Conservation (phyloP, 2,329 filamentous ascomycete species). For the Trichoderma citrinoviride region DNA sequence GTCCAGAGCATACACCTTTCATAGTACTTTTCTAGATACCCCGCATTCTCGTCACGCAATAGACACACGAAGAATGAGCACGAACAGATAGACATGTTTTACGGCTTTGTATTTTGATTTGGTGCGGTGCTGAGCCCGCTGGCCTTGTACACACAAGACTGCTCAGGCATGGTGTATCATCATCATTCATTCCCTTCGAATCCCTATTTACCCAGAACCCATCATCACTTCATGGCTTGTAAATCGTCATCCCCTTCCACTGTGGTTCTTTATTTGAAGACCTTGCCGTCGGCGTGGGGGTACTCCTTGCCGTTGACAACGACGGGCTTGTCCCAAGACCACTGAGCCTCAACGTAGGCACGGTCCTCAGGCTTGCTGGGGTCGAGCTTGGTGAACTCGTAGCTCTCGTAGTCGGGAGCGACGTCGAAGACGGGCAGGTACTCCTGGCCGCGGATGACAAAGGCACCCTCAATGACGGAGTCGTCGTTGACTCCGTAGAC, state of each 20-base stretch:
- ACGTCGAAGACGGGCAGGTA: slow-evolving; percentile 86
- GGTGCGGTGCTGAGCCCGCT: neutral
- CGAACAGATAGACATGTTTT: neutral
- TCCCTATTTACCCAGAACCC: slow-evolving; percentile 35
- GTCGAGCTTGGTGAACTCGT: slow-evolving; percentile 96
- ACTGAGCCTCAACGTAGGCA: slow-evolving; percentile 80
- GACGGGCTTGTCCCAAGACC: slow-evolving; percentile 88
- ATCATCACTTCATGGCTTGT: slow-evolving; percentile 32
- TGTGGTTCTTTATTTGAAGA: slow-evolving; percentile 80
- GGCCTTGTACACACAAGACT: neutral
- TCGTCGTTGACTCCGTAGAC: slow-evolving; percentile 89
- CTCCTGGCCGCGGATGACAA: slow-evolving; percentile 91
- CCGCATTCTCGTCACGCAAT: neutral
- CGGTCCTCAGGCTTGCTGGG: slow-evolving; percentile 78
- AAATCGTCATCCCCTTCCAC: neutral
- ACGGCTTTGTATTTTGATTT: slow-evolving; percentile 18
- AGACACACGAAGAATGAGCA: neutral
- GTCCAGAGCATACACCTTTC: neutral
- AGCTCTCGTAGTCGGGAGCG: slow-evolving; percentile 95
- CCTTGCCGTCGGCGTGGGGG: slow-evolving; percentile 87
- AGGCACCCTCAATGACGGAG: slow-evolving; percentile 89
- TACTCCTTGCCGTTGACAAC: slow-evolving; percentile 82
- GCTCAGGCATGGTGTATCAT: slow-evolving; percentile 23
- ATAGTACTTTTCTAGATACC: slow-evolving; percentile 5
- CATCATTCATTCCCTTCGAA: slow-evolving; percentile 32